Evolutionary conservation across 768 basidiomycete genomes (phyloP).

Genomic region (Collybia sp.): DNA sequence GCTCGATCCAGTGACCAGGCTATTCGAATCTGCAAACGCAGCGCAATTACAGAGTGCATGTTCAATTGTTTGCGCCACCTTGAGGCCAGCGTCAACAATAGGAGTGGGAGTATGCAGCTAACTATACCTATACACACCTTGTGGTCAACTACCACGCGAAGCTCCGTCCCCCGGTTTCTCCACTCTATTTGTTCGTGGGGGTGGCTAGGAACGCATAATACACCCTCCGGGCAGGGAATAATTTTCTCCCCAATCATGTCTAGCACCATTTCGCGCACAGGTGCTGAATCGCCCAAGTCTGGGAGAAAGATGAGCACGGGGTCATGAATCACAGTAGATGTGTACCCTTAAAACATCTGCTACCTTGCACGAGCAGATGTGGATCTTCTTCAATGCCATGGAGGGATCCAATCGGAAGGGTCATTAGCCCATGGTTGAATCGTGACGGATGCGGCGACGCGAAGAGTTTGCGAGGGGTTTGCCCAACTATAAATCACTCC

Average conservation of each 20-base stretch:
- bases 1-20: conserved; percentile 74
- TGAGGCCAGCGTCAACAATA: background rate
- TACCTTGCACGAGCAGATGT: conserved; percentile 57
- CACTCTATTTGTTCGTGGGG: conserved; percentile 72
- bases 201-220: conserved; percentile 51
- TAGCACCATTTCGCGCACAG: conserved; percentile 47
- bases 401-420: conserved; percentile 63
- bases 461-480: conserved; percentile 89
- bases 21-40: conserved; percentile 67
- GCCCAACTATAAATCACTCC: conserved; percentile 56
- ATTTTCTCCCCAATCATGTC: conserved; percentile 59
- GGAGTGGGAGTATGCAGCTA: background rate
- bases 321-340: background rate
- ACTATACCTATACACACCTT: conserved; percentile 45
- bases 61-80: conserved; percentile 79
- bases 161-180: conserved; percentile 47
- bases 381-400: conserved; percentile 86
- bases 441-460: conserved; percentile 68
- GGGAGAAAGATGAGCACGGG: conserved; percentile 1
- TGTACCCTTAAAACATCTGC: conserved; percentile 53
- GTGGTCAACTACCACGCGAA: conserved; percentile 60
- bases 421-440: conserved; percentile 64
- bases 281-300: conserved; percentile 45
- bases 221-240: conserved; percentile 56
- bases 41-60: conserved; percentile 69